A percentile compares a stretch with the other conserved stretches of the same genome.
phyloP scores from a whole-genome alignment of 2,329 filamentous ascomycete species.

The Phaeosphaeriaceae sp. region DNA sequence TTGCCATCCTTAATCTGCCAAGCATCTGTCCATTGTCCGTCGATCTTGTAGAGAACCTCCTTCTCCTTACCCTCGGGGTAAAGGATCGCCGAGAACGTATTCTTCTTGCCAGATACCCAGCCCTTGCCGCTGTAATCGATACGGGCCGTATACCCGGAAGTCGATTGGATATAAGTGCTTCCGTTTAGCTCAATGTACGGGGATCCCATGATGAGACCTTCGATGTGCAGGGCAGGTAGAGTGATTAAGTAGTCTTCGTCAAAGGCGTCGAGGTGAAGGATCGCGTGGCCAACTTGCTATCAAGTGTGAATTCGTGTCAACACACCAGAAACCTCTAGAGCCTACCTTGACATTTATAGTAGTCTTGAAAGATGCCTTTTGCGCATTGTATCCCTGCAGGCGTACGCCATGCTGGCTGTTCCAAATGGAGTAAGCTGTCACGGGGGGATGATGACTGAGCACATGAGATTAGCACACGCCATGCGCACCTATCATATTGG shows the following conservation, averaged over 20 bases:
- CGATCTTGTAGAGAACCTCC: conserved; percentile 77
- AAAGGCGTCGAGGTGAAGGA: conserved; percentile 73
- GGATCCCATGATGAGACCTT: conserved; percentile 83
- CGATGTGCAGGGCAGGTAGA: conserved; percentile 88
- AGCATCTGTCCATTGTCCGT: conserved; percentile 87
- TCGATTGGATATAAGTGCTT: conserved; percentile 83
- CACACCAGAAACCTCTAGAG: not conserved
- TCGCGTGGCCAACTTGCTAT: conserved; percentile 82
- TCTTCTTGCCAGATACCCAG: conserved; percentile 96
- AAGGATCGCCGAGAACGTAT: conserved; percentile 78
- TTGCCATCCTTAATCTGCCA: conserved; percentile 78
- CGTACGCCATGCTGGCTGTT: conserved; percentile 82
- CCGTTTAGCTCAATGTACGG: conserved; percentile 93
- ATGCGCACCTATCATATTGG: not conserved
- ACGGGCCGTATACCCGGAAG: conserved; percentile 83
- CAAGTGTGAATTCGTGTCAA: conserved; percentile 5
- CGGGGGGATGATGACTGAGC: conserved; percentile 82
- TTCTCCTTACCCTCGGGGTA: conserved; percentile 74
- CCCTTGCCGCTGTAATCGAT: conserved; percentile 94
- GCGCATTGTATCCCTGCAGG: conserved; percentile 86
- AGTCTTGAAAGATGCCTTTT: conserved; percentile 92
- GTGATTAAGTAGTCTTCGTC: conserved; percentile 87
- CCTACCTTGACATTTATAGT: conserved; percentile 84
- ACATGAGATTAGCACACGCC: conserved; percentile 13
- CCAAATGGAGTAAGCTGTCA: conserved; percentile 91